Percentiles rank a stretch among this genome's conserved stretches.
Conservation (phyloP, 331 rosid species). For the Malus hybrid region DNA sequence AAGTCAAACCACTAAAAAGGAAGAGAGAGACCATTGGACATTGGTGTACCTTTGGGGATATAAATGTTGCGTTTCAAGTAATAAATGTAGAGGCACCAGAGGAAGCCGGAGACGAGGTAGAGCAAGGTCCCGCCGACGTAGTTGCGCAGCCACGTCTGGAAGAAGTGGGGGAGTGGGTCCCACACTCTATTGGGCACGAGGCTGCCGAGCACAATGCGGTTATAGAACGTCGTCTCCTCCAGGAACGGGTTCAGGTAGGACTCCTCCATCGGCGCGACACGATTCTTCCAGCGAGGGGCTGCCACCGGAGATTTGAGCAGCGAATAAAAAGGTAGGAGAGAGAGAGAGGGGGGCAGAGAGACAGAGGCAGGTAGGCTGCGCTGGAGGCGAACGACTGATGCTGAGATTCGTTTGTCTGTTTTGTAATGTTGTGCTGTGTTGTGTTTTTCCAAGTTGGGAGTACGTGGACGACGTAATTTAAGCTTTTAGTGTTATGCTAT, state of each 20-base stretch:
- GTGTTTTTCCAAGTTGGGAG: not conserved
- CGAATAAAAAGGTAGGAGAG: not conserved
- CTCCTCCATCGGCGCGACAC: not conserved
- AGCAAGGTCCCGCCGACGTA: constrained; percentile 59
- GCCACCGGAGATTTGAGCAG: not conserved
- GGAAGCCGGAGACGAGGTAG: constrained; percentile 56
- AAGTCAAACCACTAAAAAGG: not conserved
- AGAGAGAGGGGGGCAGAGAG: not conserved
- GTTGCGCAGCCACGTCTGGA: constrained; percentile 82
- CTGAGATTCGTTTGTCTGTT: not conserved
- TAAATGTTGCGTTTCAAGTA: constrained; percentile 59
- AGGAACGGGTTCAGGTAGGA: constrained; percentile 37
- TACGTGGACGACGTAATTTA: not conserved
- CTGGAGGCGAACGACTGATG: not conserved
- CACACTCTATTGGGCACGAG: constrained; percentile 42
- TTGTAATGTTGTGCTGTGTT: not conserved
- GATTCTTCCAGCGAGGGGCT: not conserved
- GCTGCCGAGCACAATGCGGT: constrained; percentile 51
- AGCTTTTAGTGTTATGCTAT: not conserved
- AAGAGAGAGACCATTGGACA: not conserved
- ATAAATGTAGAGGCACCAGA: constrained; percentile 78
- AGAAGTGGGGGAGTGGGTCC: constrained; percentile 61
- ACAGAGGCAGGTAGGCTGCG: not conserved
- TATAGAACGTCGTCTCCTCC: constrained; percentile 55
- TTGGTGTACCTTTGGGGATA: constrained; percentile 52